Evolutionary conservation across 2,329 filamentous ascomycete genomes (phyloP).

Genomic region (Fusarium sp.): DNA sequence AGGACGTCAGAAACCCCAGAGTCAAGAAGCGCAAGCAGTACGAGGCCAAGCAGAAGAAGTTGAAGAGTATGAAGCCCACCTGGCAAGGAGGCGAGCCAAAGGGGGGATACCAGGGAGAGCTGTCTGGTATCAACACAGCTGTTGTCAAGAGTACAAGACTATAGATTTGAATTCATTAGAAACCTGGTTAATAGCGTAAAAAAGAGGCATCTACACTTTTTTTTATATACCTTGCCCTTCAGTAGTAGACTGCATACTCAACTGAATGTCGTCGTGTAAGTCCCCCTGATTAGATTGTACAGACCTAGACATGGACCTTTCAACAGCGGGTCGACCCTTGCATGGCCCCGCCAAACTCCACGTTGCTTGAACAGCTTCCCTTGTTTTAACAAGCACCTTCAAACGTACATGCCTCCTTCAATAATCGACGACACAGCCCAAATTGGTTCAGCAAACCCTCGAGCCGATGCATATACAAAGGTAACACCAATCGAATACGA

Average conservation of each 20-base stretch:
- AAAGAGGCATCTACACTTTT: constrained; percentile 4
- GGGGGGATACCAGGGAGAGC: constrained; percentile 90
- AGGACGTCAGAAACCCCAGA: constrained; percentile 93
- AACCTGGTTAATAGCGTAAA: constrained; percentile 34
- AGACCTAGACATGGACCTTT: not conserved
- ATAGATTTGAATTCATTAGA: constrained; percentile 58
- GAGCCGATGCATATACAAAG: constrained; percentile 26
- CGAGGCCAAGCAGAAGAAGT: constrained; percentile 97
- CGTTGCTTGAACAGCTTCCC: constrained; percentile 45
- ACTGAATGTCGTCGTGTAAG: constrained; percentile 5
- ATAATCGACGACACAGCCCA: constrained; percentile 13
- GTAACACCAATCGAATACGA: constrained; percentile 5
- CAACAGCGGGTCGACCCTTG: constrained; percentile 26
- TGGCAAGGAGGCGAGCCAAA: constrained; percentile 89
- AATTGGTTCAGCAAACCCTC: constrained; percentile 5
- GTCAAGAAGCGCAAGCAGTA: constrained; percentile 99
- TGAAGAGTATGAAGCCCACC: constrained; percentile 84
- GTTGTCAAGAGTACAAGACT: constrained; percentile 95
- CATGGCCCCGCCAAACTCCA: constrained; percentile 45
- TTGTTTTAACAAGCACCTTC: constrained; percentile 13
- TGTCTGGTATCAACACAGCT: constrained; percentile 94
- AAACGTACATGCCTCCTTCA: constrained; percentile 22
- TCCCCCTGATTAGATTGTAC: constrained; percentile 5
- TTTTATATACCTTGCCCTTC: constrained; percentile 1
- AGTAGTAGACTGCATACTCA: not conserved